Evolutionary conservation across 2,329 filamentous ascomycete species (phyloP), one percentile per base, ranked within the genome.

Genomic region (Tricladium varicosporioides): DNA sequence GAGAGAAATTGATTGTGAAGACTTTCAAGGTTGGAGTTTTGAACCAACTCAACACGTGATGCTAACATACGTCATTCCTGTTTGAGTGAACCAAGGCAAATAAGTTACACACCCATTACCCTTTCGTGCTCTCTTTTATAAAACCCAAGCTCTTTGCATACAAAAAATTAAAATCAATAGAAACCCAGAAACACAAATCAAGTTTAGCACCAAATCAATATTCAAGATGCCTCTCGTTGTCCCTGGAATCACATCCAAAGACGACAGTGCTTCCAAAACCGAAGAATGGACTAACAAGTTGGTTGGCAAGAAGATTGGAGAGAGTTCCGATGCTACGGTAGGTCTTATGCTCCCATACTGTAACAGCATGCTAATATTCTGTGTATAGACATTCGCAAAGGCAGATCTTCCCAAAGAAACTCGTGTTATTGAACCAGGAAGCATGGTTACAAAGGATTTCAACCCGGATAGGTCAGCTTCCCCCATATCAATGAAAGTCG

Each of bases 191-290:
- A 22, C 45, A 65, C 47, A 27, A 7, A 7, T 27, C 22, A 27
- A 27, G 22, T 27, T 27, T 27, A 27, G 22, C 13, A 50, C 47
- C 58, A 16, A 60, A 46, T 44, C 46, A 53, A 22, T 40, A 5
- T 15, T 60, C 74, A 85, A 70, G 5, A 81, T 87, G 84, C 84
- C 84, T 81, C 83, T 87, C 73, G 77, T 87, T 65, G 78, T 85
- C 15, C 83, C 83, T 54, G 81, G 80, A 67, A 73, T 85, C 64
- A 84, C 76, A 61, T 75, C 65, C 51, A 65, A 73, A 32, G 61
- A 60, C 36, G 61, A 58, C 40, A 57, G 58, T 32, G 48, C 22
- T 19, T 58, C 56, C 69, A 76, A 77, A 72, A 81, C 78, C 36
- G 75, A 83, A 58, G 76, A 83, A 65, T 87, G 84, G 84, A 74